Evolutionary conservation across 352 stramenopile genomes (phyloP).

Genomic region (Blastocystis sp.): DNA sequence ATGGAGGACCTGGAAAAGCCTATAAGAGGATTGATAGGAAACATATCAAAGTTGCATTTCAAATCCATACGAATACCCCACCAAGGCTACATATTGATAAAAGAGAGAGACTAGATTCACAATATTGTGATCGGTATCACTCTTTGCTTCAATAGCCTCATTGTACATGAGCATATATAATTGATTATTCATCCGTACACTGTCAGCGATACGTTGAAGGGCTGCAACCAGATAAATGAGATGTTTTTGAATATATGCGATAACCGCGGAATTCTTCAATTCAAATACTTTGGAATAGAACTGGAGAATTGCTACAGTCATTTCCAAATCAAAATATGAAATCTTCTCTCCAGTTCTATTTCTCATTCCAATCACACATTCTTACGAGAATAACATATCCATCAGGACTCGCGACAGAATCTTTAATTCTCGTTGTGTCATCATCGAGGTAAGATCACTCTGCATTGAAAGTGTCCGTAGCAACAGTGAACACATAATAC

Average conservation of each 20-base stretch:
- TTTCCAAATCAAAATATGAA: neutral
- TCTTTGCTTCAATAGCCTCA: neutral
- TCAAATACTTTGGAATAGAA: neutral
- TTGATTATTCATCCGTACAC: conserved; percentile 9
- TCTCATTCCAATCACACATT: neutral
- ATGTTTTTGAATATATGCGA: conserved; percentile 32
- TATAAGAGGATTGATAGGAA: neutral
- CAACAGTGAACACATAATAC: neutral
- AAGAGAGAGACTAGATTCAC: conserved; percentile 2
- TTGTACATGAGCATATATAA: conserved; percentile 30
- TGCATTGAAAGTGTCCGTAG: neutral
- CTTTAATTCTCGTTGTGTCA: neutral
- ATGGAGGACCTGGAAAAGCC: too few relatives aligned
- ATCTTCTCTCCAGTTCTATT: conserved; percentile 10
- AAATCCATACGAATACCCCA: conserved; percentile 33
- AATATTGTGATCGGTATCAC: neutral
- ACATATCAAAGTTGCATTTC: conserved; percentile 7
- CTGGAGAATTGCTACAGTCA: neutral
- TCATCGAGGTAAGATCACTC: neutral
- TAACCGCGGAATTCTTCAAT: neutral
- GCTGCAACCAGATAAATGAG: conserved; percentile 15
- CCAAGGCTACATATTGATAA: conserved; percentile 29
- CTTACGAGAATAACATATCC: conserved; percentile 13
- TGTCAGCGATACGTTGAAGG: neutral
- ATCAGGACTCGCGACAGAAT: conserved; percentile 18